These are phyloP conservation scores for Alternaria postmessia DNA, from an alignment of 2,329 filamentous ascomycete species.

Conservation along the genomic window DNA sequence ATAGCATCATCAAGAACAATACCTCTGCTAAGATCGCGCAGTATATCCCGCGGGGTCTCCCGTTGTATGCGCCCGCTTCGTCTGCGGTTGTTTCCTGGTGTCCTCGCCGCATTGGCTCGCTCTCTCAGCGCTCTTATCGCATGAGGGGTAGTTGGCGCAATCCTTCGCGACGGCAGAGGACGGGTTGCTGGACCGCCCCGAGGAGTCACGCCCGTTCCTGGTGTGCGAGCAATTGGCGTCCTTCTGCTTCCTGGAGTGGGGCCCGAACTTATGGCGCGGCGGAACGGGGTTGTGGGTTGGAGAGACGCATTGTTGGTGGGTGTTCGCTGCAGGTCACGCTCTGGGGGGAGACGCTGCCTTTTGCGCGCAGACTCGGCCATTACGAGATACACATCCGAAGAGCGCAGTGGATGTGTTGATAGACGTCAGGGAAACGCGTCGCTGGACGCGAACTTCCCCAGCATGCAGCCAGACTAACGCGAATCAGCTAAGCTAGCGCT, in stretches of 20 bases:
- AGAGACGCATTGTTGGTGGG: conserved; percentile 27
- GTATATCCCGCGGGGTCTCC: conserved; percentile 64
- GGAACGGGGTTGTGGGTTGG: conserved; percentile 45
- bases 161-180: conserved; percentile 45
- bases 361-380: conserved; percentile 51
- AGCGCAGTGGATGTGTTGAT: conserved; percentile 30
- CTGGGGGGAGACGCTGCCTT: conserved; percentile 45
- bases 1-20: conserved; percentile 14
- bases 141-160: conserved; percentile 63
- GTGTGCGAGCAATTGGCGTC: conserved; percentile 46
- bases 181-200: conserved; percentile 44
- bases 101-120: conserved; percentile 59
- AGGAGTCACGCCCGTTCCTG: conserved; percentile 48
- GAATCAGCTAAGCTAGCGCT: conserved; percentile 10
- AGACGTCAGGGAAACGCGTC: conserved; percentile 32
- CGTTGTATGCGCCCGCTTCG: conserved; percentile 59
- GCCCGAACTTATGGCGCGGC: conserved; percentile 46
- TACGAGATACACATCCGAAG: conserved; percentile 12
- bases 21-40: conserved; percentile 63
- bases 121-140: conserved; percentile 63
- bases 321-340: conserved; percentile 37
- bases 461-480: conserved; percentile 9
- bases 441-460: conserved; percentile 26
- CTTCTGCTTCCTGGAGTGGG: conserved; percentile 42
- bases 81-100: conserved; percentile 59